A percentile compares a stretch with the other conserved stretches of the same genome.
These are phyloP conservation scores for Dendrobium nobile DNA, from an alignment of 106 monocot species.

Conservation along the genomic window DNA sequence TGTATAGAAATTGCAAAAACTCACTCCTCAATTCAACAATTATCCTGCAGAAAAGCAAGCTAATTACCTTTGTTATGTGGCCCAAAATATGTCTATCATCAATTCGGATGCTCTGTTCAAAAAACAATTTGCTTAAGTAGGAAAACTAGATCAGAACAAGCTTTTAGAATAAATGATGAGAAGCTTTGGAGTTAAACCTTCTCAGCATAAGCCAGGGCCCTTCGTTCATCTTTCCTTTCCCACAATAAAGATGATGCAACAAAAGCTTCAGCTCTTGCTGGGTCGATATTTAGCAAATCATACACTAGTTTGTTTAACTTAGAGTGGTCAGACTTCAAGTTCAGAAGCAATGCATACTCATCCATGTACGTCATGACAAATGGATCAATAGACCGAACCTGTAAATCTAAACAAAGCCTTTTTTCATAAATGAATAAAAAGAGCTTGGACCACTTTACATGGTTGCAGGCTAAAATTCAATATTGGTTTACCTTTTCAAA, in stretches of 20 bases:
- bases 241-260: constrained; percentile 84
- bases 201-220: constrained; percentile 89
- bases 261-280: constrained; percentile 71
- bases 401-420: constrained; percentile 11
- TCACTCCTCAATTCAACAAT: background rate
- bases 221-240: constrained; percentile 88
- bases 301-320: constrained; percentile 91
- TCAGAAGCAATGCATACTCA: constrained; percentile 99
- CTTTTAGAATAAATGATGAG: background rate
- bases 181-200: constrained; percentile 40
- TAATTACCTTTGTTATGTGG: constrained; percentile 84
- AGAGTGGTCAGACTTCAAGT: constrained; percentile 59
- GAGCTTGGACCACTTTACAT: background rate
- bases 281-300: constrained; percentile 85
- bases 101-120: constrained; percentile 71
- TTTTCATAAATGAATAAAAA: constrained; percentile 3
- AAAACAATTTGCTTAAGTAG: constrained; percentile 9
- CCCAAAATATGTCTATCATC: constrained; percentile 87
- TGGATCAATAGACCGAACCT: constrained; percentile 93
- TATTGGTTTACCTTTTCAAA: constrained; percentile 84
- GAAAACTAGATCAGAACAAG: constrained; percentile 7
- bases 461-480: background rate
- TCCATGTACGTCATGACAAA: constrained; percentile 91
- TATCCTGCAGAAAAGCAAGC: background rate
- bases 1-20: background rate